Percentiles rank a stretch among this genome's conserved stretches.
Evolutionary conservation across 2,329 filamentous ascomycete genomes (phyloP).

Genomic region (Polytolypa hystricis): DNA sequence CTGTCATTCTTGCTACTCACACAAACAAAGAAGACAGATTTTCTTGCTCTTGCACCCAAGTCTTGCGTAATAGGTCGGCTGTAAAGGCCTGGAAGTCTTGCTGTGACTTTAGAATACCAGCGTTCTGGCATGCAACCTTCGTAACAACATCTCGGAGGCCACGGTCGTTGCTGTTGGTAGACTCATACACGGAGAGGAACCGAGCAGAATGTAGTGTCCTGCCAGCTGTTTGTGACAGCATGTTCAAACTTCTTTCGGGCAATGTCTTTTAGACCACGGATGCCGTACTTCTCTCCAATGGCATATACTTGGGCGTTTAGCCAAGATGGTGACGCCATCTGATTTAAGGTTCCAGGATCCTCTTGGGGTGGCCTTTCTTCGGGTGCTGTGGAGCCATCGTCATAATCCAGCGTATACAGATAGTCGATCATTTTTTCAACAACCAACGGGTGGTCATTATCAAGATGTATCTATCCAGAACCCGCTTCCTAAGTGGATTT

Average conservation of each 20-base stretch:
- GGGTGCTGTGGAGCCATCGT: background rate
- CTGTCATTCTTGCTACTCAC: too few relatives aligned
- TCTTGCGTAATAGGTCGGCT: background rate
- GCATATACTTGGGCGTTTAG: conserved; percentile 1
- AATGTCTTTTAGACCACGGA: background rate
- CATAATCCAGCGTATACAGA: conserved; percentile 1
- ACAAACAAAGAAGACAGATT: too few relatives aligned
- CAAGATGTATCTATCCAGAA: too few relatives aligned
- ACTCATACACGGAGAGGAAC: background rate
- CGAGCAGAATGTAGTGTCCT: background rate
- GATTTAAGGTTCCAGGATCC: background rate
- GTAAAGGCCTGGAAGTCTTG: background rate
- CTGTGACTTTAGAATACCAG: background rate
- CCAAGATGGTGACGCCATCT: background rate
- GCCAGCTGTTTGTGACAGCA: background rate
- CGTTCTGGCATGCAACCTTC: background rate
- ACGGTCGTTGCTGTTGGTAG: too few relatives aligned
- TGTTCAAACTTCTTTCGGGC: conserved; percentile 1
- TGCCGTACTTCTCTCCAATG: conserved; percentile 1
- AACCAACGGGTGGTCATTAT: background rate
- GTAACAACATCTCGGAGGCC: conserved; percentile 1
- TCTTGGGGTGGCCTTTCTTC: background rate
- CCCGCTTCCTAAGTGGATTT: too few relatives aligned
- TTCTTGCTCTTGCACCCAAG: background rate
- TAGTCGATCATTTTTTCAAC: conserved; percentile 1